Evolutionary conservation across 352 stramenopile genomes (phyloP).

Genomic region (Thraustotheca clavata): DNA sequence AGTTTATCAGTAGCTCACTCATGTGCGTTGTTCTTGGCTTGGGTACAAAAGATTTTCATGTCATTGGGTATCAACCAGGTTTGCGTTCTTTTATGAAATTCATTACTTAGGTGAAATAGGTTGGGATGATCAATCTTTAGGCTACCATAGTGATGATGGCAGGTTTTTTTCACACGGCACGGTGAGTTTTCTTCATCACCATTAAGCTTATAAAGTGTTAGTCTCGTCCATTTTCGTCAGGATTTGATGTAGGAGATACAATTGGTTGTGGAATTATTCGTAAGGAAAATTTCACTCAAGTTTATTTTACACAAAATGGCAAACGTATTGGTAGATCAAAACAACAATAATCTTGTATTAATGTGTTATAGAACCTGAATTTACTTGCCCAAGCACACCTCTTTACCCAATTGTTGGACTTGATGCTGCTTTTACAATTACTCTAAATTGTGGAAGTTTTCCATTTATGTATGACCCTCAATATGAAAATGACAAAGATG

Average conservation of each 20-base stretch:
- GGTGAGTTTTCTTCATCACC: conserved; percentile 25
- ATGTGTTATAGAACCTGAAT: conserved; percentile 22
- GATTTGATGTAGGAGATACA: conserved; percentile 52
- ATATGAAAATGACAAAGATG: neutral
- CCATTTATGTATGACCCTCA: conserved; percentile 37
- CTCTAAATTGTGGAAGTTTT: conserved; percentile 77
- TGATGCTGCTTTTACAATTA: conserved; percentile 64
- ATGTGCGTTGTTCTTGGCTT: conserved; percentile 43
- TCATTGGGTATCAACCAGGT: conserved; percentile 54
- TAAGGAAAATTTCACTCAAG: conserved; percentile 29
- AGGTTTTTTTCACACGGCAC: conserved; percentile 43
- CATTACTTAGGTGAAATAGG: conserved; percentile 22
- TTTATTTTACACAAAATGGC: conserved; percentile 72
- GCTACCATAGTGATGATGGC: conserved; percentile 75
- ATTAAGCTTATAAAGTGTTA: conserved; percentile 20
- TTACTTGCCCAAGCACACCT: conserved; percentile 35
- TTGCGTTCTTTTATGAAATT: neutral
- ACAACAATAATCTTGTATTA: too few species aligned
- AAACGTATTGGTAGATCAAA: neutral
- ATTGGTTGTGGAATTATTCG: conserved; percentile 63
- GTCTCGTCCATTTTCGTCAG: conserved; percentile 28
- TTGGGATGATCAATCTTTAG: conserved; percentile 52
- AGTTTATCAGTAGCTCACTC: conserved; percentile 33
- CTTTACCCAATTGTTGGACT: conserved; percentile 78
- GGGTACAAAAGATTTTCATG: conserved; percentile 36